Base-by-base conservation (phyloP, 192 early-diverging fungal genomes). In the Lunasporangiospora selenospora region DNA sequence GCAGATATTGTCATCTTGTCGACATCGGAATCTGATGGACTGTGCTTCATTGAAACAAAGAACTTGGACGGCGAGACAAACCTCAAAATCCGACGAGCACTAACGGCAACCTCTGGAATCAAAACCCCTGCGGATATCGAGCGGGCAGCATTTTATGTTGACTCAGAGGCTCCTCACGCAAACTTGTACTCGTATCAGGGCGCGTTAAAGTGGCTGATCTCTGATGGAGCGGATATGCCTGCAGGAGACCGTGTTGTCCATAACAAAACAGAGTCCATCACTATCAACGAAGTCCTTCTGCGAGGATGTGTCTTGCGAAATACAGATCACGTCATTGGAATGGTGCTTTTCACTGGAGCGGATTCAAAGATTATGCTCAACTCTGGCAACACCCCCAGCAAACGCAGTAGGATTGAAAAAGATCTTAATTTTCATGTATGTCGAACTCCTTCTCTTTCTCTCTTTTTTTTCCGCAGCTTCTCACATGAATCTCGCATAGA, bases 281-380 rank as follows among this genome's bases (percentile, higher is more conserved):
- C 90, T 26, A 81, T 93, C 53, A 88, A 90, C 47, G 89, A 90
- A 43, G 86, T 98, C 24, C 75, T 99, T 10, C 80, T 99, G 27
- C 88, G 97, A 41, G 96, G 96, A 32, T 96, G 94, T 79, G 84
- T 96, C 13, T 75, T 99, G 31, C 81, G 95, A 19, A 98, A 99
- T 80, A 99, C 98, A 3, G 64, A 85, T 51, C 97, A 92, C 85
- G 82, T 89, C 6, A 92, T 95, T 60, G 95, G 92, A 13, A 78
- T 95, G 39, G 93, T 88, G 0, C 70, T 96, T 16, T 98, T 90
- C 73, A 96, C 95, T 9, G 98, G 98, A 23, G 67, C 83, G 55
- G 96, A 99, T n/a, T 92, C 95, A 19, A 98, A 98, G 76, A 94
- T 99, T 44, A 93, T 97, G 90, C 76, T 96, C 54, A 99, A 99